phyloP scores from a whole-genome alignment of 2,329 filamentous ascomycete species.

The Cladophialophora yegresii region DNA sequence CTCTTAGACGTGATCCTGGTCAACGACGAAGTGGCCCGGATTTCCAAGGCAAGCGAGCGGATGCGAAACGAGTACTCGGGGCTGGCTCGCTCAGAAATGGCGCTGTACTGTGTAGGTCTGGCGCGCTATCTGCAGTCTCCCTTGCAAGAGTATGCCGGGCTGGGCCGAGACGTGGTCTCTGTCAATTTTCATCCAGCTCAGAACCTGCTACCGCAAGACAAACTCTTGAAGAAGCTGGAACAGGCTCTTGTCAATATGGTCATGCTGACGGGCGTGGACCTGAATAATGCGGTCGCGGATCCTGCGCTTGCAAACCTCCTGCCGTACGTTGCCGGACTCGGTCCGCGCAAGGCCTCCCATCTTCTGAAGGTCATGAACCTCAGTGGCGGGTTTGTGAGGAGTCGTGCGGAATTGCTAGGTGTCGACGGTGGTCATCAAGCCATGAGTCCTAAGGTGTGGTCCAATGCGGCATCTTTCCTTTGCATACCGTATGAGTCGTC shows the following conservation, averaged over 20 bases:
- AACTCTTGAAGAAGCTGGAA: slow-evolving; percentile 81
- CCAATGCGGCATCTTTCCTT: slow-evolving; percentile 94
- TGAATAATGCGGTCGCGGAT: slow-evolving; percentile 86
- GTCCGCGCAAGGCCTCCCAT: slow-evolving; percentile 83
- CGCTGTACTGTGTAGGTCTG: slow-evolving; percentile 84
- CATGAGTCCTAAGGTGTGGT: slow-evolving; percentile 88
- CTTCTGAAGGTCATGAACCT: slow-evolving; percentile 86
- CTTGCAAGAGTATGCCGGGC: slow-evolving; percentile 90
- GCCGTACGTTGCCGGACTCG: slow-evolving; percentile 87
- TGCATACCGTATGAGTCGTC: slow-evolving; percentile 85
- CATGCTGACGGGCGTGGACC: slow-evolving; percentile 91
- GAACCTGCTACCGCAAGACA: slow-evolving; percentile 81
- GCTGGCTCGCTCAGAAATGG: slow-evolving; percentile 64
- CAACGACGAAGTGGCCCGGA: slow-evolving; percentile 94
- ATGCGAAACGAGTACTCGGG: slow-evolving; percentile 79
- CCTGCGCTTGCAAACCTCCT: slow-evolving; percentile 81
- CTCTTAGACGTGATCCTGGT: slow-evolving; percentile 85
- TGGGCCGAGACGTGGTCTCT: slow-evolving; percentile 84
- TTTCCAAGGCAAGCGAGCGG: slow-evolving; percentile 88
- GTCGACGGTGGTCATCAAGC: slow-evolving; percentile 80
- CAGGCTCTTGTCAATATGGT: slow-evolving; percentile 99
- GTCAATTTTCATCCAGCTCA: slow-evolving; percentile 89
- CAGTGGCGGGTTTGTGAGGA: slow-evolving; percentile 82
- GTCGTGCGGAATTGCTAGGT: slow-evolving; percentile 83
- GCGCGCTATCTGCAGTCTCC: slow-evolving; percentile 93